A percentile compares a stretch with the other conserved stretches of the same genome.
phyloP scores from a whole-genome alignment of 1,284 basidiomycete genomes.

The Agaricales sp. region DNA sequence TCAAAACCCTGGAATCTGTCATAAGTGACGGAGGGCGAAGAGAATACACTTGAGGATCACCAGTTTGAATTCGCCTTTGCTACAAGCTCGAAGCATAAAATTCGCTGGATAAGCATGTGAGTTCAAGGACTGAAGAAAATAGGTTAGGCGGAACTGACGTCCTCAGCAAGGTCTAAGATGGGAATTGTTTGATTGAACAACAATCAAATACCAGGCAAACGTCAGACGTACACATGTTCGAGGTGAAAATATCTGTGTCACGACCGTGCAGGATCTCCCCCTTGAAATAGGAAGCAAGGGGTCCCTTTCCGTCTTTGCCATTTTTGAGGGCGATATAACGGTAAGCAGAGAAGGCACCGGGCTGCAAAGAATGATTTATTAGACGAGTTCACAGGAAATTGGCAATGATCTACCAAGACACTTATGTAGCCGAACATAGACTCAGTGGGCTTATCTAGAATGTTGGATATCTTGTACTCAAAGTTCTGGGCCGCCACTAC shows the following conservation, averaged over 20 bases:
- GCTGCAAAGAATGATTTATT: slow-evolving; percentile 32
- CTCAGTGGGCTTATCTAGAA: slow-evolving; percentile 92
- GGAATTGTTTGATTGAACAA: slow-evolving; percentile 8
- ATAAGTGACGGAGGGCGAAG: slow-evolving; percentile 2
- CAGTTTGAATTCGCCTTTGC: slow-evolving; percentile 86
- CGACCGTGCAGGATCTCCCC: slow-evolving; percentile 87
- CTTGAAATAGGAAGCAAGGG: slow-evolving; percentile 93
- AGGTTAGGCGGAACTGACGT: slow-evolving; percentile 39
- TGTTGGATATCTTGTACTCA: slow-evolving; percentile 89
- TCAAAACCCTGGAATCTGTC: slow-evolving; percentile 60
- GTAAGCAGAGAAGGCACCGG: slow-evolving; percentile 93
- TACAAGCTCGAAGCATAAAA: slow-evolving; percentile 94
- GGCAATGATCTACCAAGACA: slow-evolving; percentile 8
- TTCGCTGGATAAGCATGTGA: slow-evolving; percentile 47
- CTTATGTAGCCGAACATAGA: slow-evolving; percentile 86
- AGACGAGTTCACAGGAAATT: background rate
- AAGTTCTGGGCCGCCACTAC: slow-evolving; percentile 92
- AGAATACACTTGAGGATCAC: slow-evolving; percentile 22
- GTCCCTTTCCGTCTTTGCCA: slow-evolving; percentile 76
- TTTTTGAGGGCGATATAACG: slow-evolving; percentile 88
- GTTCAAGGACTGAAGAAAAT: slow-evolving; percentile 3
- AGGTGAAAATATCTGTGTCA: slow-evolving; percentile 93
- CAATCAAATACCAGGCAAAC: slow-evolving; percentile 1
- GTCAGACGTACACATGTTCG: slow-evolving; percentile 69
- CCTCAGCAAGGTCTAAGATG: slow-evolving; percentile 72